Base-by-base conservation (phyloP, 306 rosid genomes). In the Malus fusca region DNA sequence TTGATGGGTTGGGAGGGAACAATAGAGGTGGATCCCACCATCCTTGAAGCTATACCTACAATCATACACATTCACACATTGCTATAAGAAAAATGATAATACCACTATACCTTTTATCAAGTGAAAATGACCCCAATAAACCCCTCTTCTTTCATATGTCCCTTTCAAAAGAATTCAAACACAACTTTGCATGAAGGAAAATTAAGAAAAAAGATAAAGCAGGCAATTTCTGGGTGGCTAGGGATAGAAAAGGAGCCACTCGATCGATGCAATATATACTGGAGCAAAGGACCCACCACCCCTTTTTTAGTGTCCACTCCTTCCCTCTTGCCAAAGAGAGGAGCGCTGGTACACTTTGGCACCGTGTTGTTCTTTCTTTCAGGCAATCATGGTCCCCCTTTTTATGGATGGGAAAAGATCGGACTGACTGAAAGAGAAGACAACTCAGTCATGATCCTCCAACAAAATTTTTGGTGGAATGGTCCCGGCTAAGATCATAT, bases 141-240 rank as follows among this genome's bases (percentile, higher is more conserved):
- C 3, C 61, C 6, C 31, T 15, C 53, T 52, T 75, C 43, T 6
- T 51, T 26, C 72, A 63, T 17, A 6, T 26, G 68, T 85, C 86
- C 30, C 79, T 23, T 80, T 82, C 86, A 62, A 62, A 77, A 68
- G 68, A 82, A 52, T 69, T 23, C 10, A 64, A 76, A 82, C 76
- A 43, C 43, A n/a, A 65, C 84, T 35, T 58, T 33, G 53, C 48
- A 65, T 17, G 33, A 15, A 9, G 21, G 23, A 73, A n/a, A n/a
- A 51, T 26, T 18, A 17, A 28, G 61, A 26, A 18, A 17, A 22
- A 28, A 1, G 66, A 56, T 26, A 6, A 65, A 23, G 73, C 18
- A 44, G 40, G 17, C n/a, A 44, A 28, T 13, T 51, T 21, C 13
- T 74, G 71, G 70, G 78, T 46, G 71, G 70, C 71, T 21, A 37